These are phyloP conservation scores for Phytophthora gonapodyides DNA, from an alignment of 352 stramenopile species.

Conservation along the genomic window DNA sequence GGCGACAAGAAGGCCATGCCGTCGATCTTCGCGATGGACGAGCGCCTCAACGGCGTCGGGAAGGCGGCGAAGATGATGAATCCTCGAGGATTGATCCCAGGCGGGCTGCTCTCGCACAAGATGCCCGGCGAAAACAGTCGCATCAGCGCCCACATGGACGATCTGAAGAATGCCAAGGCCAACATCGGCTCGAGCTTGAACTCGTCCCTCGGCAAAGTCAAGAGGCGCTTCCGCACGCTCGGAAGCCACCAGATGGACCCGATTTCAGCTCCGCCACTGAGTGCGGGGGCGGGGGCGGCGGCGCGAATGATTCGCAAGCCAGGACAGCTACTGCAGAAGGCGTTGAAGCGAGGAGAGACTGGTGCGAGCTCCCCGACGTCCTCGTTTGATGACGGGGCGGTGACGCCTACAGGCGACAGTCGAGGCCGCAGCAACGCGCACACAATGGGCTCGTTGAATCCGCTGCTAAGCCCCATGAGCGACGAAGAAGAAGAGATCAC, in stretches of 20 bases:
- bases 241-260: constrained; percentile 56
- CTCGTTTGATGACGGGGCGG: constrained; percentile 34
- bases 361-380: constrained; percentile 27
- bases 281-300: constrained; percentile 36
- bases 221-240: constrained; percentile 69
- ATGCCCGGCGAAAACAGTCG: constrained; percentile 28
- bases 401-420: constrained; percentile 28
- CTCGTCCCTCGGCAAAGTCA: constrained; percentile 73
- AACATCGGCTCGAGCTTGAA: constrained; percentile 80
- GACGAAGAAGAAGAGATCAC: constrained; percentile 28
- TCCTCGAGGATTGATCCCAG: constrained; percentile 48
- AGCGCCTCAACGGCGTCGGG: constrained; percentile 58
- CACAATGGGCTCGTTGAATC: constrained; percentile 28
- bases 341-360: constrained; percentile 46
- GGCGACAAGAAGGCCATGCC: constrained; percentile 47
- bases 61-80: constrained; percentile 60
- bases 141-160: constrained; percentile 53
- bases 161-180: constrained; percentile 74
- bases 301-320: constrained; percentile 77
- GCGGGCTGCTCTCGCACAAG: constrained; percentile 44
- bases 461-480: constrained; percentile 25
- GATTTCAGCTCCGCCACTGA: constrained; percentile 32
- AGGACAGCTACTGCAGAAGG: constrained; percentile 69
- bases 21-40: constrained; percentile 66
- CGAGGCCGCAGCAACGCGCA: constrained; percentile 22